Conservation (phyloP, 2,329 filamentous ascomycete species). For the Helotiales sp. region DNA sequence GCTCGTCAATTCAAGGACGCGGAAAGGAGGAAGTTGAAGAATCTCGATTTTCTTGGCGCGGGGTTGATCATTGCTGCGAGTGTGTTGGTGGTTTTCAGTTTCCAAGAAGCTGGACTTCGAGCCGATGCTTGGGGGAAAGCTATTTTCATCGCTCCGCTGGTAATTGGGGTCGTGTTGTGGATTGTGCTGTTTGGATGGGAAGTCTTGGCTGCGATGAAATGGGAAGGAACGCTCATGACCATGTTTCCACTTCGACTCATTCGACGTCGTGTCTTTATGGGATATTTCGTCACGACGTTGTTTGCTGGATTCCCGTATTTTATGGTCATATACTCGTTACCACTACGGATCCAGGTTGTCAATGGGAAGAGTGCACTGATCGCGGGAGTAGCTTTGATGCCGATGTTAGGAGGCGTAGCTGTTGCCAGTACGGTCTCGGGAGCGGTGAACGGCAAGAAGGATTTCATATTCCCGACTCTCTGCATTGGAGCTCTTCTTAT, state of each 20-base stretch:
- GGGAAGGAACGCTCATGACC: constrained; percentile 15
- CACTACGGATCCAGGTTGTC: constrained; percentile 61
- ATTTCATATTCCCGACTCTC: constrained; percentile 54
- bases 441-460: constrained; percentile 51
- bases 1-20: constrained; percentile 38
- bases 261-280: constrained; percentile 20
- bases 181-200: constrained; percentile 43
- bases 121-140: constrained; percentile 40
- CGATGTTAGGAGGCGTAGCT: constrained; percentile 57
- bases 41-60: constrained; percentile 55
- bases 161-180: constrained; percentile 40
- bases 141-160: constrained; percentile 44
- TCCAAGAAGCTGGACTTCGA: constrained; percentile 42
- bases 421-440: constrained; percentile 57
- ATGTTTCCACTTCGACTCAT: constrained; percentile 27
- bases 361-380: constrained; percentile 52
- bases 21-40: constrained; percentile 39
- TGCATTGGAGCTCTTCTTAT: constrained; percentile 51
- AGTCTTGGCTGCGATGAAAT: constrained; percentile 34
- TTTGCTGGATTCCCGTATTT: constrained; percentile 59
- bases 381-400: constrained; percentile 58
- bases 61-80: constrained; percentile 53
- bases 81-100: constrained; percentile 57
- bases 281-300: constrained; percentile 45
- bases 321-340: constrained; percentile 56